Base-by-base conservation (phyloP, 106 monocot species). In the Ottelia alismoides region DNA sequence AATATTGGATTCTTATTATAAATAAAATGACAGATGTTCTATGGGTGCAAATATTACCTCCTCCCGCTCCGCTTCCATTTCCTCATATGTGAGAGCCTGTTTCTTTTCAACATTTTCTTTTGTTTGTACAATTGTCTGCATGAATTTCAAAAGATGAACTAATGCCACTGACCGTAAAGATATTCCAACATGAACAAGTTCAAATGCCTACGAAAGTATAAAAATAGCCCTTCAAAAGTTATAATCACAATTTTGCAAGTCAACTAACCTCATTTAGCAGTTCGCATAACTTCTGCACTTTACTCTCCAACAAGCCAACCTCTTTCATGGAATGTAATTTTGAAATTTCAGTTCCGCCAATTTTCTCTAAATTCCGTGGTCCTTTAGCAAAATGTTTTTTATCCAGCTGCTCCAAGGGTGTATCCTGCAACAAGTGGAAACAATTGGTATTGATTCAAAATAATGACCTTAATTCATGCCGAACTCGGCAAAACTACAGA, bases 31-130 rank as follows among this genome's bases (percentile, higher is more conserved):
- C n/a, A n/a, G n/a, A n/a, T n/a, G n/a, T n/a, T n/a, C n/a, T n/a
- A n/a, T n/a, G n/a, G n/a, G n/a, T n/a, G n/a, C n/a, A n/a, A n/a
- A n/a, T n/a, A n/a, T 53, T 81, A 96, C 96, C 88, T 96, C 96
- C 68, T 85, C 88, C 30, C 96, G 84, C 52, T 96, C 96, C 43
- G 89, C 88, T 85, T 96, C 96, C 85, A 96, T 96, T 67, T 96
- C 94, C 56, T 96, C 96, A 51, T 85, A 96, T 29, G 96, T 96
- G 74, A 96, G 60, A 49, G 96, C 78, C 52, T 75, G 96, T 58
- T 96, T 96, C 69, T 96, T 96, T 56, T 85, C 85, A 47, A 81
- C 74, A 76, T 96, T 96, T 74, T 96, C 85, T 69, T 85, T 96
- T 52, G 96, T 89, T 64, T 84, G 88, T 57, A 68, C 22, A 53